Evolutionary conservation across 1,139 yeast species (phyloP).

Genomic region (Suhomyces terraborum): DNA sequence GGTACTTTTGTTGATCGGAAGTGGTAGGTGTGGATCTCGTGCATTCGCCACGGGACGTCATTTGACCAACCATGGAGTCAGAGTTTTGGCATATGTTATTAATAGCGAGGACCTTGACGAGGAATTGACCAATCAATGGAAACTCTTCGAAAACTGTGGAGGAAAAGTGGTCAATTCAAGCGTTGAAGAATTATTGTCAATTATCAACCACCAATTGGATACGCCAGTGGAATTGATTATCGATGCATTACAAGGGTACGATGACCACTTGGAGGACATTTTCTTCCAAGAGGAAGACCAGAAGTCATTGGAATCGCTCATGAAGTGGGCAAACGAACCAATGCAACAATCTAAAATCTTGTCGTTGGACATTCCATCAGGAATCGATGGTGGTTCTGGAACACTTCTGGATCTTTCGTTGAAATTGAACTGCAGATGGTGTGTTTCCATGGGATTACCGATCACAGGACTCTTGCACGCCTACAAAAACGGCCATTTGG

Average conservation of each 20-base stretch:
- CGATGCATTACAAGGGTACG: slow-evolving; percentile 85
- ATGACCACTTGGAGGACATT: slow-evolving; percentile 59
- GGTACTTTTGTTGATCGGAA: slow-evolving; percentile 70
- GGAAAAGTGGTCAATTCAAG: slow-evolving; percentile 44
- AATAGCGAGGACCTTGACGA: slow-evolving; percentile 34
- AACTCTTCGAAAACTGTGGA: slow-evolving; percentile 51
- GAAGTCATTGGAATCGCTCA: slow-evolving; percentile 42
- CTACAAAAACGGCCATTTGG: slow-evolving; percentile 48
- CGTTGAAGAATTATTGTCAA: slow-evolving; percentile 34
- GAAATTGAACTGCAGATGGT: slow-evolving; percentile 46
- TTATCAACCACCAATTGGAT: slow-evolving; percentile 49
- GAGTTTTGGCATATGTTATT: slow-evolving; percentile 61
- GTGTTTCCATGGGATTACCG: slow-evolving; percentile 76
- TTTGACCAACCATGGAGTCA: slow-evolving; percentile 70
- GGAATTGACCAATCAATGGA: slow-evolving; percentile 46
- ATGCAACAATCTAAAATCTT: slow-evolving; percentile 50
- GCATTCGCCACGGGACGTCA: slow-evolving; percentile 83
- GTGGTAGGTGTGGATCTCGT: slow-evolving; percentile 71
- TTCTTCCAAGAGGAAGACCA: slow-evolving; percentile 46
- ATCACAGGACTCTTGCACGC: slow-evolving; percentile 65
- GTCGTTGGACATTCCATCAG: slow-evolving; percentile 82
- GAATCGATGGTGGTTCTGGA: slow-evolving; percentile 85
- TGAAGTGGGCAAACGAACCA: slow-evolving; percentile 71
- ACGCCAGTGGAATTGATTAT: slow-evolving; percentile 77
- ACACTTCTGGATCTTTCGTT: slow-evolving; percentile 37